Evolutionary conservation across 1,284 basidiomycete species (phyloP), one percentile per base, ranked within the genome.

Genomic region (Inonotus hispidus): DNA sequence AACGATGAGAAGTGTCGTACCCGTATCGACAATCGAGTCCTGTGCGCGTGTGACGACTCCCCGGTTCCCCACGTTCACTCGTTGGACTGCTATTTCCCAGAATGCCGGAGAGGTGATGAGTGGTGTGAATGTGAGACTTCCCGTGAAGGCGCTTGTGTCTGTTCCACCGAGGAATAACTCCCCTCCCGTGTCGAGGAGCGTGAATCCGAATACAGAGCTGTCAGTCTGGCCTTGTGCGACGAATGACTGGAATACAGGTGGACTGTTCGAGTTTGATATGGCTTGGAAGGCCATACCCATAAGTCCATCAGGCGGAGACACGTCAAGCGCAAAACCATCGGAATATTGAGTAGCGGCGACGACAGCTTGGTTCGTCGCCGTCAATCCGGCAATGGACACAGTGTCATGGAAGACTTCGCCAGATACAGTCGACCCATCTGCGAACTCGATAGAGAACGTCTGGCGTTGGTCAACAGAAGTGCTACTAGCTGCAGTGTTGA

Each of bases 1-100:
- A 39, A 81, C 82, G 35, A 82, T 75, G 69, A 84, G 79, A 63
- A 82, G 68, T 41, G 83, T 79, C n/a, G 80, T 78, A 61, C 78
- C 77, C 13, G 61, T 62, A 16, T 62, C 61, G 21, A 53, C 61
- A 23, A 78, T 70, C 3, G 75, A 74, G 6, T 68, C 37, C 21
- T 64, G 49, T 19, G 47, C 53, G 8, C 47, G 47, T 3, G 32
- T 58, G 56, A 58, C 53, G 27, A 68, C 59, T 0, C 59, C 49
- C 29, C 63, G 59, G 3, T 61, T 67, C 43, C 68, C 65, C n/a
- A 63, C 67, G 47, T 63, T 64, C 2, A 73, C 63, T 32, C 66
- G 64, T 53, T 70, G 68, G 4, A 64, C 41, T 1, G 54, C 38
- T n/a, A 72, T 67, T 58, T 69, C 65, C 75, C 75, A 75, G 60